Base-by-base conservation (phyloP, 768 basidiomycete genomes). In the Paxillus ammoniavirescens region DNA sequence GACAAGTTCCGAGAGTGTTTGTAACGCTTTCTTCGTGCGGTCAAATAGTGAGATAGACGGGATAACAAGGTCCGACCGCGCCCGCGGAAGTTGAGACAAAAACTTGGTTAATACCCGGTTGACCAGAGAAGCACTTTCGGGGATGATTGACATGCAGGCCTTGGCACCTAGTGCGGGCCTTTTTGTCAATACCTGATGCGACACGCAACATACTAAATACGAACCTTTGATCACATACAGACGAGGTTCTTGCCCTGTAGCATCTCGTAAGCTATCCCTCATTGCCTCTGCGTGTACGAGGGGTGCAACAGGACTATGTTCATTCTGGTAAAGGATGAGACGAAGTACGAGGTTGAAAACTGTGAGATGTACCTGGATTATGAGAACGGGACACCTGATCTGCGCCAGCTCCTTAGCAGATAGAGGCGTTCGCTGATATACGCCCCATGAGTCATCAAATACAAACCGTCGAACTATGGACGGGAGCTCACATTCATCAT, bases 71-170 rank as follows among this genome's bases (percentile, higher is more conserved):
- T 82, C 79, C 38, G 84, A 82, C 17, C 76, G 70, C 12, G 72
- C 64, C 23, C 63, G 77, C 8, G 84, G 79, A 35, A 82, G 77
- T 14, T 81, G 78, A 13, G 73, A 69, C 9, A 91, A 66, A 65
- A 91, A 91, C 61, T 81, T 82, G 49, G 72, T 59, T 58, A 86
- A 81, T 5, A 81, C 80, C 57, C 83, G 82, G 63, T 87, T 87
- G 13, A 82, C 79, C 41, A 86, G 77, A 33, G 84, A 83, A 5
- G 82, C 79, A 38, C 72, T 79, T 8, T 81, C 75, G 3, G 80
- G 78, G 13, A 81, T 64, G 50, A 89, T 69, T 60, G 78, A 79
- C 38, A 89, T 64, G 61, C 76, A 79, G 3, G 79, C 81, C 42
- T 74, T 72, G 49, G 75, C 83, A 57, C 84, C 86, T 87, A 57